Conservation (phyloP, 1,139 yeast species). For the Kodamaea plutei region DNA sequence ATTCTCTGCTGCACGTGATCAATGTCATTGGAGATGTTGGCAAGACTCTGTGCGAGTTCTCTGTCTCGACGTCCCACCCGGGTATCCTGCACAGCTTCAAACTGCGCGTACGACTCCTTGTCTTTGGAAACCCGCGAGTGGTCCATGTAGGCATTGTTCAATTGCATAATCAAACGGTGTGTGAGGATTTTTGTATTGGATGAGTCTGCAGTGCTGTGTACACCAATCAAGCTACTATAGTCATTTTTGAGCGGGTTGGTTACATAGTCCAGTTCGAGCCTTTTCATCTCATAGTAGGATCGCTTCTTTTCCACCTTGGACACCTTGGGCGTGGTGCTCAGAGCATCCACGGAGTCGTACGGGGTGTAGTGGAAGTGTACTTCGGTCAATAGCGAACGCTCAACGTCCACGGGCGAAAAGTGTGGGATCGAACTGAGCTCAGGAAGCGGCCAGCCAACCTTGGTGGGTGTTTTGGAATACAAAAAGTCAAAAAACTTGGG, state of each 20-base stretch:
- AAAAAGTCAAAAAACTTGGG: slow-evolving; percentile 52
- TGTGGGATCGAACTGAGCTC: slow-evolving; percentile 61
- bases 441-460: slow-evolving; percentile 68
- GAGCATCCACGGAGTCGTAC: slow-evolving; percentile 41
- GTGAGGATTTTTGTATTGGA: slow-evolving; percentile 28
- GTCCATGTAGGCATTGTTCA: slow-evolving; percentile 29
- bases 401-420: slow-evolving; percentile 71
- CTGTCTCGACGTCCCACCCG: slow-evolving; percentile 29
- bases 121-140: slow-evolving; percentile 27
- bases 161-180: slow-evolving; percentile 34
- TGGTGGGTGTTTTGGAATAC: slow-evolving; percentile 27
- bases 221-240: slow-evolving; percentile 56
- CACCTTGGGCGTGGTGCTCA: slow-evolving; percentile 8
- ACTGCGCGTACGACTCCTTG: slow-evolving; percentile 20
- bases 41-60: slow-evolving; percentile 26
- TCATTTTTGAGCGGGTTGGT: slow-evolving; percentile 62
- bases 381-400: slow-evolving; percentile 72
- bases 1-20: slow-evolving; percentile 38
- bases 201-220: slow-evolving; percentile 32
- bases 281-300: slow-evolving; percentile 57
- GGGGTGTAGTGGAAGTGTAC: slow-evolving; percentile 62
- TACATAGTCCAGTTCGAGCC: slow-evolving; percentile 65
- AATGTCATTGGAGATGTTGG: slow-evolving; percentile 30
- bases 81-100: slow-evolving; percentile 21
- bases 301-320: slow-evolving; percentile 20